These are phyloP conservation scores for Phlebiopsis gigantea DNA, from an alignment of 768 basidiomycete genomes.

Conservation along the genomic window DNA sequence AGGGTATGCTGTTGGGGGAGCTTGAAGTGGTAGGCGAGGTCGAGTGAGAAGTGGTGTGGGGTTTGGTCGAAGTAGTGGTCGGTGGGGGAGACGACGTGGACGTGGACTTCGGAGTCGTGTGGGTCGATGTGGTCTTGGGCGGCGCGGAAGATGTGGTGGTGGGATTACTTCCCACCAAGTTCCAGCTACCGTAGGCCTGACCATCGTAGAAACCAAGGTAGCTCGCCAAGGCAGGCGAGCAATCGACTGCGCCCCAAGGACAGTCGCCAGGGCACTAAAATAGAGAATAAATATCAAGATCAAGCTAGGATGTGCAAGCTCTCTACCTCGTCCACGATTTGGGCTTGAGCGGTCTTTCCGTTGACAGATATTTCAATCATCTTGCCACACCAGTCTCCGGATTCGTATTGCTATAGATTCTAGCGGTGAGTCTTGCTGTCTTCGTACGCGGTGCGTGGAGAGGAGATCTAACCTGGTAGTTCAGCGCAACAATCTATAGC, in stretches of 20 bases:
- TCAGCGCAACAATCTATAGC: constrained; percentile 48
- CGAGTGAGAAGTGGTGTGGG: neutral
- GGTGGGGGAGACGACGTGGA: neutral
- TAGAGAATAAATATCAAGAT: neutral
- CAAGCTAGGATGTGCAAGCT: constrained; percentile 9
- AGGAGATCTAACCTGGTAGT: constrained; percentile 21
- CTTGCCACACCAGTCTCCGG: constrained; percentile 44
- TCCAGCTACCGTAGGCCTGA: constrained; percentile 46
- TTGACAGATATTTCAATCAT: constrained; percentile 54
- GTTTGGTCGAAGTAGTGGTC: constrained; percentile 12
- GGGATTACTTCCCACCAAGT: constrained; percentile 19
- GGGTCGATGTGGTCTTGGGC: constrained; percentile 7
- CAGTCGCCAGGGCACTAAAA: constrained; percentile 57
- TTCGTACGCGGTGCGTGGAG: neutral
- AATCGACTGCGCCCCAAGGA: constrained; percentile 51
- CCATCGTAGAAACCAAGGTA: constrained; percentile 44
- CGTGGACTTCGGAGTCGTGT: neutral
- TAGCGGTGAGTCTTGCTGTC: constrained; percentile 2
- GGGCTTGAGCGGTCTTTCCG: constrained; percentile 54
- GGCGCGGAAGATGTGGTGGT: neutral
- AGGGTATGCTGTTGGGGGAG: neutral
- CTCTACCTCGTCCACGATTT: constrained; percentile 56
- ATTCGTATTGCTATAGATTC: constrained; percentile 48
- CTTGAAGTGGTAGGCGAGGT: neutral
- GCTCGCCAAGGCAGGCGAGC: constrained; percentile 49